These are phyloP conservation scores for Claviceps sorghi DNA, from an alignment of 2,329 filamentous ascomycete species.

Conservation along the genomic window DNA sequence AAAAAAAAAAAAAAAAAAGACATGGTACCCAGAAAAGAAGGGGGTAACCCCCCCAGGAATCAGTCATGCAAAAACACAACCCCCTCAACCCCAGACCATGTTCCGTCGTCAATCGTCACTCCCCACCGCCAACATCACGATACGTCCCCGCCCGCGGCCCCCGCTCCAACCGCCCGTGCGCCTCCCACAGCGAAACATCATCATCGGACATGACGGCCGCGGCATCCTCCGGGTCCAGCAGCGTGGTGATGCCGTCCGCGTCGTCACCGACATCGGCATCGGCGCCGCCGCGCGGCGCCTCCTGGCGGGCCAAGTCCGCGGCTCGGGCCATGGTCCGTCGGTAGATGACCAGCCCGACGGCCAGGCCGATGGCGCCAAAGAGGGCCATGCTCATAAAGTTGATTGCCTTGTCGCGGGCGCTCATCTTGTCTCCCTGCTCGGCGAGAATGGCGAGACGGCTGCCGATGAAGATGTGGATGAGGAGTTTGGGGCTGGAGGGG, in stretches of 20 bases:
- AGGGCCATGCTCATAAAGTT: constrained; percentile 72
- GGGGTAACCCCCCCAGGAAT: too few species aligned
- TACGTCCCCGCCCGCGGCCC: constrained; percentile 19
- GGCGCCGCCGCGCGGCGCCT: constrained; percentile 13
- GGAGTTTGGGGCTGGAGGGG: constrained; percentile 56
- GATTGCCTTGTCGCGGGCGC: constrained; percentile 57
- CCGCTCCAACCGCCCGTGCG: constrained; percentile 17
- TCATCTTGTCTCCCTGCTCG: constrained; percentile 76
- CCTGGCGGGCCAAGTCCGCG: constrained; percentile 38
- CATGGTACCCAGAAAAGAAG: too few species aligned
- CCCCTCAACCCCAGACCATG: too few species aligned
- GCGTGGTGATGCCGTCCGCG: constrained; percentile 13
- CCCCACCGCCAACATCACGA: constrained; percentile 11
- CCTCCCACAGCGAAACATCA: constrained; percentile 44
- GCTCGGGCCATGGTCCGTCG: constrained; percentile 50
- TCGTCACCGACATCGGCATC: constrained; percentile 15
- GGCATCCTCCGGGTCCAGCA: constrained; percentile 33
- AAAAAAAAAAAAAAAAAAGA: too few species aligned
- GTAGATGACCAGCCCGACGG: constrained; percentile 78
- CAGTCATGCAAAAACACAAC: too few species aligned
- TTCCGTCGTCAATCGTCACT: too few species aligned
- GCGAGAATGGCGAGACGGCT: constrained; percentile 67
- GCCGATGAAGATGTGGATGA: constrained; percentile 89
- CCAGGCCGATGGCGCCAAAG: constrained; percentile 55
- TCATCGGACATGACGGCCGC: constrained; percentile 44